Base-by-base conservation (phyloP, 192 early-diverging fungal species). In the Coemansia aciculifera region DNA sequence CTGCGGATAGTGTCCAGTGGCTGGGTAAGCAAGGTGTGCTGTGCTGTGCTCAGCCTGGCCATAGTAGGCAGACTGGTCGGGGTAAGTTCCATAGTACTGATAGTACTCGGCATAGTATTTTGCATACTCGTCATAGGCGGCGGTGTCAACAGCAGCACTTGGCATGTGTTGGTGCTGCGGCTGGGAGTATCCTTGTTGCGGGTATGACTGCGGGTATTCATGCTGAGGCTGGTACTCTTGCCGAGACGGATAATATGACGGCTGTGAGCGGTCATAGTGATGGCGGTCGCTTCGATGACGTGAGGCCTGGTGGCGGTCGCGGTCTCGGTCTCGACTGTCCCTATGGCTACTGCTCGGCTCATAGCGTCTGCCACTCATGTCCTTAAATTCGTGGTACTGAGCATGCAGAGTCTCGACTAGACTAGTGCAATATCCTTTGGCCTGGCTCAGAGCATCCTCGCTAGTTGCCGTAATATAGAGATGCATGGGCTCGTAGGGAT, bases 401-500 rank as follows among this genome's bases (percentile, higher is more conserved):
- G 67, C 76, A 46, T 86, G 87, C 0, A 97, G 87, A 0, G 93
- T 95, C 49, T 88, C 87, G 6, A 97, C 83, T 38, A 97, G 83
- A 73, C 95, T 90, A 59, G 89, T 73, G 39, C 91, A 87, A 27
- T 94, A 84, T 37, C 84, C 71, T 31, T 85, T 85, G 3, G 94
- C 95, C 36, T 86, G 75, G 21, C 87, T 85, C 9, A 94, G 70
- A 12, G 86, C 84, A 40, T 93, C 90, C 49, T 93, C 88, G 40
- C 67, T 71, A 37, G 78, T 70, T 56, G 88, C 86, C 40, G 90
- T 86, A 17, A 97, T 89, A 69, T 92, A 87, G 32, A 97, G 85
- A 68, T 94, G 89, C 64, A 97, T 85, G 6, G 91, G 88, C 64
- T 97, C 95, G 23, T 85, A 78, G 7, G 90, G 73, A 46, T 94